Evolutionary conservation across 1,139 yeast genomes (phyloP).

Genomic region (Kodamaea plutei): DNA sequence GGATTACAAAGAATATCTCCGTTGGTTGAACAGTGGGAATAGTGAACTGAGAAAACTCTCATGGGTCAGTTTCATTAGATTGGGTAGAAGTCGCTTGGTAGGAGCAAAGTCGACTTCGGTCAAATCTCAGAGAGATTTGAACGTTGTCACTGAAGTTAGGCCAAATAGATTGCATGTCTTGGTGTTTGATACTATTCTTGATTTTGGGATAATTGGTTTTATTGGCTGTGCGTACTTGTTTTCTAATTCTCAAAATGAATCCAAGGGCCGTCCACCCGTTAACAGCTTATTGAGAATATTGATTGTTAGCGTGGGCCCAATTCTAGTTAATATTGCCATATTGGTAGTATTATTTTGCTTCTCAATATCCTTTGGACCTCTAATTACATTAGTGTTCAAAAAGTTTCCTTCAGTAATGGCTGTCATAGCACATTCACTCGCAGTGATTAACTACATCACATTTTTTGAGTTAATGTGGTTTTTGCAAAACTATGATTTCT

Average conservation of each 20-base stretch:
- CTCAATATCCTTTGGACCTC: slow-evolving; percentile 47
- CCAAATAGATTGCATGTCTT: slow-evolving; percentile 39
- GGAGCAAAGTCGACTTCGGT: slow-evolving; percentile 35
- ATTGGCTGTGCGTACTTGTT: slow-evolving; percentile 41
- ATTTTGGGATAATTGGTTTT: slow-evolving; percentile 22
- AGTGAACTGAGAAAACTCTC: slow-evolving; percentile 40
- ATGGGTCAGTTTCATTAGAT: slow-evolving; percentile 56
- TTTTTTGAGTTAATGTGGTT: slow-evolving; percentile 50
- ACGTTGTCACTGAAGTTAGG: slow-evolving; percentile 28
- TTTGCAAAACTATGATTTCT: slow-evolving; percentile 50
- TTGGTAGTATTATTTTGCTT: slow-evolving; percentile 36
- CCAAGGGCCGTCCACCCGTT: slow-evolving; percentile 23
- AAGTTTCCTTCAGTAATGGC: slow-evolving; percentile 45
- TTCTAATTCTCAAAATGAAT: slow-evolving; percentile 42
- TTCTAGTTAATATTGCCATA: slow-evolving; percentile 38
- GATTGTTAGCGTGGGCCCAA: slow-evolving; percentile 44
- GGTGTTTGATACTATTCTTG: slow-evolving; percentile 27
- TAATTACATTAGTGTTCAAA: slow-evolving; percentile 29
- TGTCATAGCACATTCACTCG: slow-evolving; percentile 38
- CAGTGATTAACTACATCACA: slow-evolving; percentile 38
- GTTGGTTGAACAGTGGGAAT: slow-evolving; percentile 72
- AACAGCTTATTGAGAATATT: slow-evolving; percentile 37
- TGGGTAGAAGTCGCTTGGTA: slow-evolving; percentile 38
- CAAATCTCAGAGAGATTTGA: slow-evolving; percentile 20
- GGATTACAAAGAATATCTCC: slow-evolving; percentile 62